Evolutionary conservation across 306 rosid species (phyloP), one percentile per base, ranked within the genome.

Genomic region (Ammopiptanthus mongolicus): DNA sequence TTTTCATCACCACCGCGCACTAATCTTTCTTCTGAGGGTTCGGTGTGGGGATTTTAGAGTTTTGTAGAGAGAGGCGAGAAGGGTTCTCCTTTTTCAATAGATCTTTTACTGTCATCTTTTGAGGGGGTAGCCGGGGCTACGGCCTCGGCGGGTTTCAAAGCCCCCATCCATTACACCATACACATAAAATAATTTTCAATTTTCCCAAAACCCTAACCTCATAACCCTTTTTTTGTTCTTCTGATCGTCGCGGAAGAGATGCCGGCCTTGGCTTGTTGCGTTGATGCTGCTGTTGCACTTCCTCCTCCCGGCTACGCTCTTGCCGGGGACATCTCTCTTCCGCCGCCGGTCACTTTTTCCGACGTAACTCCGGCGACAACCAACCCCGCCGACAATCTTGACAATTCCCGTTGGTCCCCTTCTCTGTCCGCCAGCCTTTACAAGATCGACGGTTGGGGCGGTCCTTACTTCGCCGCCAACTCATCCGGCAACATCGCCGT

Each of bases 91-190:
- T 55, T 80, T 84, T 83, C 87, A 5, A 80, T 84, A 59, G 88
- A 81, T 82, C 77, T 36, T 22, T 84, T 63, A 82, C 89, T 90
- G 96, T 86, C 10, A 84, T 74, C 92, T 78, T 86, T 86, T 90
- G 96, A 71, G 92, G 96, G 96, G 96, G 96, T 88, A 88, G 96
- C 96, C 96, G 96, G 90, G 96, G 96, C 96, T 88, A 85, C 92
- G 92, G 96, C 96, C 96, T 90, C 96, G 96, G 96, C 96, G 96
- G 92, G 90, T 90, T 86, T 78, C 76, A 90, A 90, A 86, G 86
- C 96, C 96, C 96, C 96, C 92, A 87, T 63, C 82, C 71, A 3
- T 78, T 44, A 88, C 90, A 83, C 74, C 87, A 19, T 41, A 36
- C 15, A 31, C 48, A 50, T 50, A 11, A 10, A 1, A 9, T 33